Conservation (phyloP, 2,329 filamentous ascomycete genomes). For the Penicillium sp. region DNA sequence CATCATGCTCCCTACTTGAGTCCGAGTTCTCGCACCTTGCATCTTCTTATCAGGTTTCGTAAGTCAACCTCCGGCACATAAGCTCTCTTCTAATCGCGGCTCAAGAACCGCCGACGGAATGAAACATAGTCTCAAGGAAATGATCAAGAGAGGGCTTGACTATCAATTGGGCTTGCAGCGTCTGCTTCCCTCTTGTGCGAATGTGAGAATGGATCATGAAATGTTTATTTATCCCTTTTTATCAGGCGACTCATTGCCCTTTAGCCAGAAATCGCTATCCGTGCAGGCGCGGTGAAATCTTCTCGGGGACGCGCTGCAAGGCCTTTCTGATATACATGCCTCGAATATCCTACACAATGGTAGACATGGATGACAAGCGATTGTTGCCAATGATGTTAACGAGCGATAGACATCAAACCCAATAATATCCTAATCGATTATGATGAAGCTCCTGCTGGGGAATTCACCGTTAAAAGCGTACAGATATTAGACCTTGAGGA, state of each 20-base stretch:
- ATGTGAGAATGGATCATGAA: slow-evolving; percentile 26
- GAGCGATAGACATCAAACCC: slow-evolving; percentile 17
- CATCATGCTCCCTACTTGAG: not conserved
- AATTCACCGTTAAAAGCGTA: slow-evolving; percentile 28
- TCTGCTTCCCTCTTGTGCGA: slow-evolving; percentile 28
- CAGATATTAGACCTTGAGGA: slow-evolving; percentile 41
- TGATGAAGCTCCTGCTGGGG: not conserved
- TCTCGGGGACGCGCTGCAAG: slow-evolving; percentile 29
- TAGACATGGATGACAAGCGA: slow-evolving; percentile 16
- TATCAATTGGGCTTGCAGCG: slow-evolving; percentile 36
- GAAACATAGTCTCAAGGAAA: slow-evolving; percentile 21
- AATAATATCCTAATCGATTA: slow-evolving; percentile 15
- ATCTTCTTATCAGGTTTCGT: slow-evolving; percentile 12
- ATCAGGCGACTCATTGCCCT: slow-evolving; percentile 23
- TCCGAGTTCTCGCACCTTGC: not conserved
- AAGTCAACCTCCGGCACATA: not conserved
- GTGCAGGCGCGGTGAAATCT: slow-evolving; percentile 20
- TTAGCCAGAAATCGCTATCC: slow-evolving; percentile 20
- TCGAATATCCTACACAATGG: slow-evolving; percentile 39
- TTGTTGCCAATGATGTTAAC: not conserved
- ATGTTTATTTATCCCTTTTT: slow-evolving; percentile 30
- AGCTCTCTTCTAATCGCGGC: not conserved
- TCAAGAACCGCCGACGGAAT: slow-evolving; percentile 15
- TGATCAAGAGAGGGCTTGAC: slow-evolving; percentile 36
- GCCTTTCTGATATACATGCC: slow-evolving; percentile 40